Evolutionary conservation across 371 early-diverging fungal species (phyloP).

Genomic region (Parasitella parasitica): DNA sequence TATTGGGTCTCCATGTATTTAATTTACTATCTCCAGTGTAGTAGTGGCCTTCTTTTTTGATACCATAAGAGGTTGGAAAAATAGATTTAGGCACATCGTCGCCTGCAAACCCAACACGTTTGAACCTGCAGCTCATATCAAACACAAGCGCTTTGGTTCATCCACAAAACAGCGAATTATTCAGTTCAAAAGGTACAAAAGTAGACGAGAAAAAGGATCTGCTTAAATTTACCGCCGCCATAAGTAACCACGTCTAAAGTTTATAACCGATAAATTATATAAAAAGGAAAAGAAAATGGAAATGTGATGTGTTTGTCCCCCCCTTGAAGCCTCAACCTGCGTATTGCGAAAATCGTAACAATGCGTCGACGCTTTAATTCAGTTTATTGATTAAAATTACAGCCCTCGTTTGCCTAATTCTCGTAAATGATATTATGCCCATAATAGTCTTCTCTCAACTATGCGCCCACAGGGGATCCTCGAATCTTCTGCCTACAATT

Average conservation of each 20-base stretch:
- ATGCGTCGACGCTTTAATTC: no score
- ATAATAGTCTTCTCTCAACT: no score
- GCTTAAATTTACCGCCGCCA: slow-evolving; percentile 60
- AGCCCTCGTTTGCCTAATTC: no score
- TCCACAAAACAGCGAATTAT: slow-evolving; percentile 47
- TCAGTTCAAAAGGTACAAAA: no score
- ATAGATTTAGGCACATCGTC: slow-evolving; percentile 89
- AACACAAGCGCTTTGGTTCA: slow-evolving; percentile 93
- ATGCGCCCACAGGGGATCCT: no score
- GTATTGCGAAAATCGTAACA: no score
- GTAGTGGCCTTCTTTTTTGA: slow-evolving; percentile 46
- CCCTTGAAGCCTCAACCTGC: no score
- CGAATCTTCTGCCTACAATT: slow-evolving; percentile 5
- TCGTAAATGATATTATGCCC: no score
- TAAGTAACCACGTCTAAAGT: slow-evolving; percentile 66
- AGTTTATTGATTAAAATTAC: no score
- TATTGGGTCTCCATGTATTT: slow-evolving; percentile 69
- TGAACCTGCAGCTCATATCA: slow-evolving; percentile 86
- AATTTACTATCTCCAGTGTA: slow-evolving; percentile 82
- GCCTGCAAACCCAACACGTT: slow-evolving; percentile 94
- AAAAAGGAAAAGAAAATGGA: neutral
- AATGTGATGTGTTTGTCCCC: neutral
- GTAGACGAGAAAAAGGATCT: neutral
- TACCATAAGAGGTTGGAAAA: slow-evolving; percentile 69
- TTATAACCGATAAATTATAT: neutral